Evolutionary conservation across 495 filamentous ascomycete species (phyloP).

Genomic region (Hypomontagnella monticulosa): DNA sequence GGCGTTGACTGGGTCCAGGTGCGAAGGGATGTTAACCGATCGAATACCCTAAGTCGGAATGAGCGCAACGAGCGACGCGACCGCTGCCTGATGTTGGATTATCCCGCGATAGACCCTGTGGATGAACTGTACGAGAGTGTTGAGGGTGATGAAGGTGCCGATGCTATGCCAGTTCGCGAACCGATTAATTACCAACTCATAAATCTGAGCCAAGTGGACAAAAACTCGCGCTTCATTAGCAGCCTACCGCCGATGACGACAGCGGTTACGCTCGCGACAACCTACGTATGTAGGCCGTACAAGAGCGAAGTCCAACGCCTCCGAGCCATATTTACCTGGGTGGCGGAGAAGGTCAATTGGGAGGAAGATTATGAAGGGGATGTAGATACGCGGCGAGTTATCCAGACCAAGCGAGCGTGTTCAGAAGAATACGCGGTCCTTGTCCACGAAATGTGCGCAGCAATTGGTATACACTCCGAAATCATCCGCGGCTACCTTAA

Average conservation of each 20-base stretch:
- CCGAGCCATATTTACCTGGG: conserved; percentile 95
- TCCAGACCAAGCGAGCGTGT: conserved; percentile 84
- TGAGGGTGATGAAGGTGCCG: conserved; percentile 89
- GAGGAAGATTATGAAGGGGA: conserved; percentile 86
- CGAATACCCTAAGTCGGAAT: conserved; percentile 89
- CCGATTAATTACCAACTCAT: conserved; percentile 81
- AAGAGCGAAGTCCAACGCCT: conserved; percentile 93
- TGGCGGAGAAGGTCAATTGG: conserved; percentile 94
- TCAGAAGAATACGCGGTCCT: conserved; percentile 91
- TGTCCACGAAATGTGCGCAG: conserved; percentile 91
- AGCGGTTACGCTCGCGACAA: conserved; percentile 83
- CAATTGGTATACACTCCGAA: conserved; percentile 88
- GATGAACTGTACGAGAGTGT: conserved; percentile 85
- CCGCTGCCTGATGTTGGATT: conserved; percentile 92
- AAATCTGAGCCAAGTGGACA: conserved; percentile 90
- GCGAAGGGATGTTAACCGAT: conserved; percentile 91
- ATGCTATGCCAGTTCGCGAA: conserved; percentile 83
- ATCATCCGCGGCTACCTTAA: conserved; percentile 90
- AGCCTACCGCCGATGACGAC: conserved; percentile 91
- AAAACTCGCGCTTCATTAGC: conserved; percentile 90
- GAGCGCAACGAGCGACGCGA: conserved; percentile 89
- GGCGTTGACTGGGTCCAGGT: conserved; percentile 94
- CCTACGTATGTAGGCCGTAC: conserved; percentile 93
- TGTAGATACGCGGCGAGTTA: conserved; percentile 81
- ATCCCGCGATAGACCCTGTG: conserved; percentile 85